These are phyloP conservation scores for Epichloe brachyelytri DNA, from an alignment of 2,329 filamentous ascomycete genomes.

Conservation along the genomic window DNA sequence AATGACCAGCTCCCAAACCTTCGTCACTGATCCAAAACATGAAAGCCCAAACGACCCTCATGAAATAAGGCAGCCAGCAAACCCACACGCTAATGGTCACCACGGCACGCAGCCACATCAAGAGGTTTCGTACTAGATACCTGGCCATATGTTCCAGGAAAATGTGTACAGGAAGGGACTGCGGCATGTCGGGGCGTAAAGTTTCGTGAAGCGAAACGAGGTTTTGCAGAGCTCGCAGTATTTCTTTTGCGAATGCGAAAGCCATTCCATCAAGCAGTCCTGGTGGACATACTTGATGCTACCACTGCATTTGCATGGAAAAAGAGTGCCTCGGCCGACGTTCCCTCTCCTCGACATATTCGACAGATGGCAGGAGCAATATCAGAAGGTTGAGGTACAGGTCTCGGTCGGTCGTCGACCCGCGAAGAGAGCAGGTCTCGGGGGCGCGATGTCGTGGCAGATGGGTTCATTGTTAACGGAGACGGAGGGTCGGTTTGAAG, in stretches of 20 bases:
- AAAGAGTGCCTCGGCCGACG: slow-evolving; percentile 73
- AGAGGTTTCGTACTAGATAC: slow-evolving; percentile 56
- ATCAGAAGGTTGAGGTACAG: slow-evolving; percentile 16
- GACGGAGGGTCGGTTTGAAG: background rate
- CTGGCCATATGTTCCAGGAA: slow-evolving; percentile 68
- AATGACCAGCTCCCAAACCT: slow-evolving; percentile 34
- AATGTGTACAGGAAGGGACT: slow-evolving; percentile 63
- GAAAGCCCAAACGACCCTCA: slow-evolving; percentile 84
- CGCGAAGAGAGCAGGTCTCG: slow-evolving; percentile 8
- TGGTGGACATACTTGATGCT: slow-evolving; percentile 99
- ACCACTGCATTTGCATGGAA: slow-evolving; percentile 96
- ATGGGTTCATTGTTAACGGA: slow-evolving; percentile 4
- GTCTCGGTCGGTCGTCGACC: slow-evolving; percentile 12
- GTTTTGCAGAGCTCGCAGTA: slow-evolving; percentile 99
- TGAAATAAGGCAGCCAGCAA: slow-evolving; percentile 74
- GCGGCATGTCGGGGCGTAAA: slow-evolving; percentile 95
- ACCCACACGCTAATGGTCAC: slow-evolving; percentile 83
- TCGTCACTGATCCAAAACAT: slow-evolving; percentile 91
- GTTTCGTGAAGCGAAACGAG: slow-evolving; percentile 92
- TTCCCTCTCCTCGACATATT: slow-evolving; percentile 87
- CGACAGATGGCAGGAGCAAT: slow-evolving; percentile 66
- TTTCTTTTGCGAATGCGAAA: slow-evolving; percentile 97
- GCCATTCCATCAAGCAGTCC: slow-evolving; percentile 96
- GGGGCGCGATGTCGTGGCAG: background rate
- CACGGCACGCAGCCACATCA: slow-evolving; percentile 66